Evolutionary conservation across 1,139 yeast species (phyloP).

Genomic region (Hyphopichia khmerensis): DNA sequence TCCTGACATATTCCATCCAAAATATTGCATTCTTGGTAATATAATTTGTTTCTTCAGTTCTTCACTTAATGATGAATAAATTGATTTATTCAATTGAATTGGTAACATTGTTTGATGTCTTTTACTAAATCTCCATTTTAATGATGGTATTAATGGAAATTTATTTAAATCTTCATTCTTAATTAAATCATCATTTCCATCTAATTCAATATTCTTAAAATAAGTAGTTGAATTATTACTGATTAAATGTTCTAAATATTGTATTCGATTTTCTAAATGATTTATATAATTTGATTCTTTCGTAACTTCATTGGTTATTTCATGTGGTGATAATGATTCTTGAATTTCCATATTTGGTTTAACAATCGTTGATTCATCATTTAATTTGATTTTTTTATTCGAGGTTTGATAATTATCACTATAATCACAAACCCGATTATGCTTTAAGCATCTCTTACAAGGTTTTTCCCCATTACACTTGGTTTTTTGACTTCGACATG

Average conservation of each 20-base stretch:
- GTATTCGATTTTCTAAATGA: constrained; percentile 41
- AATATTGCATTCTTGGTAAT: constrained; percentile 57
- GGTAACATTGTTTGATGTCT: constrained; percentile 52
- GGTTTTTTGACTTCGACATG: constrained; percentile 60
- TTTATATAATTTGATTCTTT: constrained; percentile 10
- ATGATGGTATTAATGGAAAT: constrained; percentile 21
- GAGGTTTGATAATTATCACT: not conserved
- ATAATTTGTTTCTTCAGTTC: constrained; percentile 37
- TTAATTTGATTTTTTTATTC: not conserved
- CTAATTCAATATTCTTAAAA: constrained; percentile 14
- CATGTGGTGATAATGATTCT: not conserved
- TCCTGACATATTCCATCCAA: constrained; percentile 70
- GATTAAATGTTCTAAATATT: constrained; percentile 37
- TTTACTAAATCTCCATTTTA: constrained; percentile 52
- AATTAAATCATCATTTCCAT: too few relatives aligned
- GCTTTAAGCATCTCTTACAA: constrained; percentile 50
- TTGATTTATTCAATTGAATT: constrained; percentile 40
- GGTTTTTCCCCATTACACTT: constrained; percentile 62
- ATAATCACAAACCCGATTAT: constrained; percentile 40
- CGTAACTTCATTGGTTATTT: constrained; percentile 1
- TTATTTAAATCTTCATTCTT: constrained; percentile 17
- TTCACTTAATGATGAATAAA: constrained; percentile 37
- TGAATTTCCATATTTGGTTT: not conserved
- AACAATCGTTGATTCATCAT: not conserved
- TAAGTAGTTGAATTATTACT: constrained; percentile 14